Evolutionary conservation across 2,329 filamentous ascomycete genomes (phyloP), one percentile per base, ranked within the genome.

Genomic region (Xylariaceae sp.): DNA sequence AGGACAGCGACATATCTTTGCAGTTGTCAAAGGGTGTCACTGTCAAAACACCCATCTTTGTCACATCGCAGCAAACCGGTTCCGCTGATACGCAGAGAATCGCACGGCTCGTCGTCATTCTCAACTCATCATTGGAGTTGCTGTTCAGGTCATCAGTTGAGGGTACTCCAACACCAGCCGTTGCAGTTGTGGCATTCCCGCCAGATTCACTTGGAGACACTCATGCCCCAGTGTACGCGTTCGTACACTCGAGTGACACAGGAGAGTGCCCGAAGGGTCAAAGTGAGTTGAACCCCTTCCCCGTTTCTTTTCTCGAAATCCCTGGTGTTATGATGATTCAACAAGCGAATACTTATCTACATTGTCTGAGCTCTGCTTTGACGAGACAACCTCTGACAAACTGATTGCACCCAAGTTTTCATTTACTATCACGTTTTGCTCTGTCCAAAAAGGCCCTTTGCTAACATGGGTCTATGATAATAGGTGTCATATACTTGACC

Each of bases 321-420:
- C 31, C 55, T 60, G 72, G 65, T 73, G 66, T 74, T 72, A 84
- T 88, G 90, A 96, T 97, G 89, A 95, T 73, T 65, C 66, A 67
- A 76, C 64, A 67, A 26, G 73, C 66, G 75, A 94, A 92, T 87
- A 89, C 89, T 97, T 97, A 97, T 96, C 90, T 96, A 97, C 90
- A 96, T 97, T 97, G 88, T 85, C 90, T 89, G 90, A 94, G 84
- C 68, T 69, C 64, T 74, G 75, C 69, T 57, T 83, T 94, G 89
- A 94, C 81, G 88, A 92, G 75, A 75, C 73, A 72, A 76, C 76
- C 79, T 88, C 84, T 90, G 82, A 90, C 81, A 87, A 82, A 69
- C 88, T 94, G 88, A 94, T 78, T 56, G 67, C 70, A 68, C 65
- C 56, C 50, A 48, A 40, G 21, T 46, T 38, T 47, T 31, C 26